Conservation (phyloP, 257 asterid genomes). For the Asclepias syriaca region DNA sequence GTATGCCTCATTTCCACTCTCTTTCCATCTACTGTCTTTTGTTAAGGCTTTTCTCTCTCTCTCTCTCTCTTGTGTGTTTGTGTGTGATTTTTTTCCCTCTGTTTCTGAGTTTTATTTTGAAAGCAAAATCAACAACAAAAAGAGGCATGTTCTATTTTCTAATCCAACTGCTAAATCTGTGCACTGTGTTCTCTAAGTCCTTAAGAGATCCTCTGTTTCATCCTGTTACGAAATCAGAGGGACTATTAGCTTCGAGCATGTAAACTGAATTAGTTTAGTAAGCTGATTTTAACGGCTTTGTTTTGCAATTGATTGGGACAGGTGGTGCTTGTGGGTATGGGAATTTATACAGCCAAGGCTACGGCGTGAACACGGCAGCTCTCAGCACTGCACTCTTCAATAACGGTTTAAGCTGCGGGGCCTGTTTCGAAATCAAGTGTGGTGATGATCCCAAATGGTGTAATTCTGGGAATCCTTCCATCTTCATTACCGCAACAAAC, state of each 20-base stretch:
- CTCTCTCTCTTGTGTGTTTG: no score
- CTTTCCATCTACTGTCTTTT: not conserved
- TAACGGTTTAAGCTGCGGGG: conserved; percentile 70
- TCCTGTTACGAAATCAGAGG: no score
- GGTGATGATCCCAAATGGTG: conserved; percentile 50
- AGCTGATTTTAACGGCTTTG: not conserved
- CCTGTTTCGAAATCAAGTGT: conserved; percentile 72
- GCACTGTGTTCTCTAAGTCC: not conserved
- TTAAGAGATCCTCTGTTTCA: not conserved
- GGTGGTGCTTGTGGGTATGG: conserved; percentile 87
- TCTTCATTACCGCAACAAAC: conserved; percentile 66
- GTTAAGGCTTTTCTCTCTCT: not conserved
- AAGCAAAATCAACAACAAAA: not conserved
- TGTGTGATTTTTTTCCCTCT: not conserved
- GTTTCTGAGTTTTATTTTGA: not conserved
- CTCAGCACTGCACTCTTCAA: conserved; percentile 74
- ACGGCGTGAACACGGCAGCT: conserved; percentile 76
- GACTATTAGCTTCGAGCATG: no score
- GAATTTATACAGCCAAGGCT: conserved; percentile 77
- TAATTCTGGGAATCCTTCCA: conserved; percentile 60
- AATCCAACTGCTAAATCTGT: not conserved
- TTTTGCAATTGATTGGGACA: not conserved
- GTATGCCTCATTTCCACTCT: conserved; percentile 24
- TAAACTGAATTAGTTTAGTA: not conserved
- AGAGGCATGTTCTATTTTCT: not conserved